Evolutionary conservation across 1,284 basidiomycete species (phyloP), one percentile per base, ranked within the genome.

Genomic region (Austropuccinia psidii): DNA sequence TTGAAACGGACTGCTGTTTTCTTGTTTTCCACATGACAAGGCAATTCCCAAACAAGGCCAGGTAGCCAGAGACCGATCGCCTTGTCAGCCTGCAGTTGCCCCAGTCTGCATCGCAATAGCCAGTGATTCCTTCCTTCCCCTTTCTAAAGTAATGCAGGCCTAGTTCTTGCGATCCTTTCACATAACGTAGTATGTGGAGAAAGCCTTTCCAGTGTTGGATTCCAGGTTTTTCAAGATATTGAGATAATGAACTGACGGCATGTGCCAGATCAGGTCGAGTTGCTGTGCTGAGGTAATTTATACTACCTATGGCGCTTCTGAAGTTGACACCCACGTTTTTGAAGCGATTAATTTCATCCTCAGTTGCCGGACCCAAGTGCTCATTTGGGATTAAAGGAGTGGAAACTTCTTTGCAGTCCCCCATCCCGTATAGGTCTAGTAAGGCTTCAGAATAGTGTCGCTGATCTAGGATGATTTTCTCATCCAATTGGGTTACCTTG

Each of bases 31-130:
- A 85, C 2, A 79, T 15, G 81, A 39, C 8, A n/a, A n/a, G n/a
- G n/a, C n/a, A n/a, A n/a, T n/a, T n/a, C n/a, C n/a, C n/a, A n/a
- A n/a, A n/a, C n/a, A 75, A 76, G 75, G 82, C 82, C 7, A 77
- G 75, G 69, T 82, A 83, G 0, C 84, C 83, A 13, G 81, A 82
- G 13, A 82, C 80, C 0, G 82, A 83, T 8, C 76, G 50, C 0
- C 78, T 72, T 21, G 78, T 78, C 31, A 79, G 77, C 0, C 75
- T 64, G 45, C 80, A 80, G 35, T 79, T 78, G n/a, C 79, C 83
- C 76, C 78, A 83, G 70, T 84, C 82, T 0, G 83, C 80, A 76
- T 86, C 84, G 0, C 81, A 79, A 76, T 79, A 85, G 0, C 82
- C 83, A n/a, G n/a, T n/a, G n/a, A n/a, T n/a, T n/a, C n/a, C n/a